Conservation (phyloP, 306 rosid species). For the Cucurbita maxima region DNA sequence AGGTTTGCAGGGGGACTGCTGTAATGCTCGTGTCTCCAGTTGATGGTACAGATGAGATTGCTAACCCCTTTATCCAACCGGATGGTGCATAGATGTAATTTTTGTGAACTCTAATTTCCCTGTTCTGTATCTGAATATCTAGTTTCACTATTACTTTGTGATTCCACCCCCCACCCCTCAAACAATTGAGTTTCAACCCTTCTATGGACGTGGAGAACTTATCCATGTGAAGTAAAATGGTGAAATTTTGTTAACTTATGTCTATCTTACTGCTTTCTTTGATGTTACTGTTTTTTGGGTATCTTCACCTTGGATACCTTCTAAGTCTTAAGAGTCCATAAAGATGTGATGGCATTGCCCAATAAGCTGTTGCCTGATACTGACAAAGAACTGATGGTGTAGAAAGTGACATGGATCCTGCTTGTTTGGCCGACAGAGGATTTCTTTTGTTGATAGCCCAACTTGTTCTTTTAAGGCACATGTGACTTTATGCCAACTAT, state of each 20-base stretch:
- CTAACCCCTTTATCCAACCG: slow-evolving; percentile 85
- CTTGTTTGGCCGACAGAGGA: slow-evolving; percentile 4
- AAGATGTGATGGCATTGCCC: background rate
- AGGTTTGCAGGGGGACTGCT: slow-evolving; percentile 99
- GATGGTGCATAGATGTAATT: slow-evolving; percentile 29
- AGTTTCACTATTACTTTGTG: background rate
- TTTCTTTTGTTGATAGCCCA: slow-evolving; percentile 3
- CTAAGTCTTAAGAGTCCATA: background rate
- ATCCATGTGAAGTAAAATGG: slow-evolving; percentile 1
- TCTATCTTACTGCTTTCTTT: background rate
- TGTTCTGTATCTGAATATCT: background rate
- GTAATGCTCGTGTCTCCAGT: slow-evolving; percentile 99
- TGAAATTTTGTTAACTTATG: background rate
- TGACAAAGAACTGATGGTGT: slow-evolving; percentile 5
- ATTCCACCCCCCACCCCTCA: background rate
- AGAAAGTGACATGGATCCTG: background rate
- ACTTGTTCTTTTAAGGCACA: slow-evolving; percentile 3
- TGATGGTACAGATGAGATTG: slow-evolving; percentile 95
- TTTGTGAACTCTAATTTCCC: background rate
- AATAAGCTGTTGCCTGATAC: background rate
- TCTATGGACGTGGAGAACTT: background rate
- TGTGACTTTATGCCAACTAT: slow-evolving; percentile 1
- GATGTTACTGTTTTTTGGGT: background rate
- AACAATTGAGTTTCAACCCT: background rate
- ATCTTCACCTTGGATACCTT: background rate